Percentiles rank a stretch among this genome's conserved stretches.
These are phyloP conservation scores for Botryotinia convoluta DNA, from an alignment of 2,329 filamentous ascomycete species.

Conservation along the genomic window DNA sequence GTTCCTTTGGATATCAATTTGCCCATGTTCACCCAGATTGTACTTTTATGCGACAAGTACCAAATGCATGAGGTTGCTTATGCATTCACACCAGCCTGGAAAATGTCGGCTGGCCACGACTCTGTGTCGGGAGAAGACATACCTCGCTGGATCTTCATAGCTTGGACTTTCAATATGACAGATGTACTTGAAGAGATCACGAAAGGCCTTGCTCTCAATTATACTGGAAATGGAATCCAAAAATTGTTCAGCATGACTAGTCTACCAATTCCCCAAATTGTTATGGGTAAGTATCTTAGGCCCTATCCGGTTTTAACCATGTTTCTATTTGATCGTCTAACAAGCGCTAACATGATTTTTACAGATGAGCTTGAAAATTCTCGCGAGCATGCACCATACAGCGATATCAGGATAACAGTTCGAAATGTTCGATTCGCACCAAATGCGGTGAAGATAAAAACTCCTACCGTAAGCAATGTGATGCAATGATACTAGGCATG, in stretches of 20 bases:
- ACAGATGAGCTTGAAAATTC: not conserved
- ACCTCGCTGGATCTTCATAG: not conserved
- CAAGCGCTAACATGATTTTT: not conserved
- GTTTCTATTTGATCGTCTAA: not conserved
- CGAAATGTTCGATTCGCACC: not conserved
- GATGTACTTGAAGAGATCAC: not conserved
- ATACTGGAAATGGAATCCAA: not conserved
- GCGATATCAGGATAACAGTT: not conserved
- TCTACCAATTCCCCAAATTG: not conserved
- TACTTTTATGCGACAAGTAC: constrained; percentile 5
- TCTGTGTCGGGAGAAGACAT: not conserved
- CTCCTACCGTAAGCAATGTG: not conserved
- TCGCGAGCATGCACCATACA: not conserved
- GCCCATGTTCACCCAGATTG: not conserved
- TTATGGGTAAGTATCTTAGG: not conserved
- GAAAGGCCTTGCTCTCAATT: not conserved
- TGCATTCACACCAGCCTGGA: not conserved
- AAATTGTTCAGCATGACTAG: not conserved
- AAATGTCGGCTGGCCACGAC: not conserved
- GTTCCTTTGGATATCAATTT: not conserved
- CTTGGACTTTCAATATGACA: not conserved
- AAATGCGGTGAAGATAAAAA: not conserved
- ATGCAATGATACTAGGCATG: not conserved
- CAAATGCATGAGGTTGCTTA: constrained; percentile 3
- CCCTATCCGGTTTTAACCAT: rapidly evolving